Conservation (phyloP, 495 filamentous ascomycete species). For the Amphirosellinia nigrospora region DNA sequence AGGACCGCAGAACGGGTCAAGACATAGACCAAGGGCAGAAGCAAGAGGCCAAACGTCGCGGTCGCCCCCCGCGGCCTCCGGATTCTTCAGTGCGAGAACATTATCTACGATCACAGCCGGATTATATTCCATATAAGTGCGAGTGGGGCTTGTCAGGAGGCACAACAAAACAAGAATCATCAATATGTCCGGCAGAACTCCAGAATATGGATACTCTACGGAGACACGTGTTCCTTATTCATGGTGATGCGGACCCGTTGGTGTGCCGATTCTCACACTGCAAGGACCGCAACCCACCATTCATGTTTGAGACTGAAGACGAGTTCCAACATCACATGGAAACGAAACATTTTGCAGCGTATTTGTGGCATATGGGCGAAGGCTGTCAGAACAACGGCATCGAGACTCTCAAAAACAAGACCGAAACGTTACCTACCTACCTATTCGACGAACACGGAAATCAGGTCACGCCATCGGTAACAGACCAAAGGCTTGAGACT, state of each 20-base stretch:
- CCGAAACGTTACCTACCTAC: constrained; percentile 43
- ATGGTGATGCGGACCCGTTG: constrained; percentile 40
- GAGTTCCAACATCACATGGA: constrained; percentile 68
- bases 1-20: constrained; percentile 13
- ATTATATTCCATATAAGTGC: constrained; percentile 35
- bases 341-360: constrained; percentile 60
- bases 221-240: constrained; percentile 68
- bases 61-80: constrained; percentile 31
- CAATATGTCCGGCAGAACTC: constrained; percentile 68
- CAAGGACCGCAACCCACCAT: constrained; percentile 27
- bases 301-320: constrained; percentile 37
- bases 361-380: constrained; percentile 71
- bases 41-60: constrained; percentile 34
- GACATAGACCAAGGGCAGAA: constrained; percentile 20
- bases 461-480: constrained; percentile 53
- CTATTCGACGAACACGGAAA: constrained; percentile 47
- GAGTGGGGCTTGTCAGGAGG: constrained; percentile 47
- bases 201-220: constrained; percentile 76
- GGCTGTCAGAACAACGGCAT: constrained; percentile 54
- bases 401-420: constrained; percentile 28
- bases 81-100: constrained; percentile 29
- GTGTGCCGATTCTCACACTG: constrained; percentile 48
- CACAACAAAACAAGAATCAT: not conserved
- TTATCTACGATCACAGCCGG: constrained; percentile 34
- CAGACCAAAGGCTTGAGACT: constrained; percentile 44